Conservation (phyloP, 768 basidiomycete species). For the Kwoniella sp. region DNA sequence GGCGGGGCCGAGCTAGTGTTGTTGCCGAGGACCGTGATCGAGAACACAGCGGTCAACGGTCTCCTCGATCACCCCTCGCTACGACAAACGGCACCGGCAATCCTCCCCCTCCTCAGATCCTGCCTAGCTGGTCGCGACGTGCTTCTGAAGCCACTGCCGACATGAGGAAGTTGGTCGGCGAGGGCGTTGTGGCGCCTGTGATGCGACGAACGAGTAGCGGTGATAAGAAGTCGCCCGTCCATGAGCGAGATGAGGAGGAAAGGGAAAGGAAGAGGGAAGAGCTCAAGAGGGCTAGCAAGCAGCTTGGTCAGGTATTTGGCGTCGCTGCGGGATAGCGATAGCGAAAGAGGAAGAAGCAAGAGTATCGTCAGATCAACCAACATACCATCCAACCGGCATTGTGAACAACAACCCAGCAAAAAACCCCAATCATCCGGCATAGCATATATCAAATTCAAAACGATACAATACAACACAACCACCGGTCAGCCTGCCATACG, state of each 20-base stretch:
- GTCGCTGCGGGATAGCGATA: conserved; percentile 17
- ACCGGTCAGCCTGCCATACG: neutral
- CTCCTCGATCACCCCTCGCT: conserved; percentile 6
- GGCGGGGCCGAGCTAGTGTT: neutral
- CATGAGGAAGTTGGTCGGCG: conserved; percentile 10
- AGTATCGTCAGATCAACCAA: neutral
- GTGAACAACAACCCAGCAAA: too few relatives aligned
- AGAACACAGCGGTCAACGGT: conserved; percentile 10
- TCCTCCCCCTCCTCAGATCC: conserved; percentile 28
- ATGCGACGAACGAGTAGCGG: conserved; percentile 20
- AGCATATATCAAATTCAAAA: neutral
- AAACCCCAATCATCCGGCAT: neutral
- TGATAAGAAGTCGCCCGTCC: conserved; percentile 13
- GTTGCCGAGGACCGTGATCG: neutral
- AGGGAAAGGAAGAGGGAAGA: conserved; percentile 21
- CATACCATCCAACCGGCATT: neutral
- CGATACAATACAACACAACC: neutral
- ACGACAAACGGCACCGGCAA: neutral
- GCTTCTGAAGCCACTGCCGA: conserved; percentile 18
- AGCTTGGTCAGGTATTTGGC: conserved; percentile 29
- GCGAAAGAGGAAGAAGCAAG: neutral
- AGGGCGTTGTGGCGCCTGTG: conserved; percentile 11
- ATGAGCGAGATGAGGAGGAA: conserved; percentile 10
- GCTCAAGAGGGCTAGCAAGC: conserved; percentile 18
- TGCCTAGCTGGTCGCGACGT: conserved; percentile 35